These are phyloP conservation scores for Lizonia empirigonia DNA, from an alignment of 2,329 filamentous ascomycete genomes.

Conservation along the genomic window DNA sequence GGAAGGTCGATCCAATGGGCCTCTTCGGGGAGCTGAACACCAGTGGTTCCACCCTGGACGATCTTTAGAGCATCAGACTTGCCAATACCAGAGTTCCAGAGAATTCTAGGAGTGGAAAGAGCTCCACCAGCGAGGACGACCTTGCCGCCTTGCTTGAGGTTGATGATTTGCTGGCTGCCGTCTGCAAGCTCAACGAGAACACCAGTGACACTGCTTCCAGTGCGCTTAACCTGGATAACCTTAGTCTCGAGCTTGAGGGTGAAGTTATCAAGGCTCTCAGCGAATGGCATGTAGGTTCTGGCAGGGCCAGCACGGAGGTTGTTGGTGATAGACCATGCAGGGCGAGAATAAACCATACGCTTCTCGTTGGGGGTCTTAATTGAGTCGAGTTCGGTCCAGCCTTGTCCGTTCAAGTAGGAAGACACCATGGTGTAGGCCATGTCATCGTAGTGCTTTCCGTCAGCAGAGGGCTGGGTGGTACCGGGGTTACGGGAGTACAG, in stretches of 20 bases:
- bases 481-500: slow-evolving; percentile 33
- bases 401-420: slow-evolving; percentile 22
- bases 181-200: slow-evolving; percentile 41
- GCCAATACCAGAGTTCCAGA: slow-evolving; percentile 37
- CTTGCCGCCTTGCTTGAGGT: slow-evolving; percentile 57
- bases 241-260: slow-evolving; percentile 31
- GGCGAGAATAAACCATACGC: slow-evolving; percentile 24
- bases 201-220: slow-evolving; percentile 24
- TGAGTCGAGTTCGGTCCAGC: slow-evolving; percentile 25
- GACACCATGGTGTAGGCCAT: slow-evolving; percentile 26
- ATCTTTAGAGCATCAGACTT: slow-evolving; percentile 30
- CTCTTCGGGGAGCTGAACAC: slow-evolving; percentile 25
- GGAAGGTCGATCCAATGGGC: slow-evolving; percentile 33
- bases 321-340: slow-evolving; percentile 22
- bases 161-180: slow-evolving; percentile 67
- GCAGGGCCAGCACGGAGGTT: slow-evolving; percentile 29
- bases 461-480: slow-evolving; percentile 26
- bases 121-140: slow-evolving; percentile 60
- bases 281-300: slow-evolving; percentile 29
- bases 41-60: slow-evolving; percentile 22
- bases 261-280: slow-evolving; percentile 26
- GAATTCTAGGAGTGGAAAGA: slow-evolving; percentile 52
- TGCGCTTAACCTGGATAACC: slow-evolving; percentile 28
- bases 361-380: slow-evolving; percentile 30
- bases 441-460: slow-evolving; percentile 31